Base-by-base conservation (phyloP, 306 rosid species). In the Astragalus glycyphyllos region DNA sequence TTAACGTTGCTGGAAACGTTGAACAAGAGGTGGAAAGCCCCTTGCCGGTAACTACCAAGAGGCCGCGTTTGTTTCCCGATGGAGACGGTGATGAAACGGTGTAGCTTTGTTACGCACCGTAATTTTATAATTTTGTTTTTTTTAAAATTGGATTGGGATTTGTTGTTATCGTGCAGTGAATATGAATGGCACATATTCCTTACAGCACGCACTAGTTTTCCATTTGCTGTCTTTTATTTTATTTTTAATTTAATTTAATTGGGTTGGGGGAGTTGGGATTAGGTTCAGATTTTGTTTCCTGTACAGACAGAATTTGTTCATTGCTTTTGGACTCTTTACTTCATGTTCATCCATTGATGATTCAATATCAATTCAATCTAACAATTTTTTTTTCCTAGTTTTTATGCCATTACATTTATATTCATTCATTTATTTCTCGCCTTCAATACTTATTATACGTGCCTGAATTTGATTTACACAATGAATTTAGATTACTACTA, bases 21-120 rank as follows among this genome's bases (percentile, higher is more conserved):
- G 97, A 86, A 20, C 85, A 94, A 69, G 99, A 94, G 84, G 99
- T 80, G 74, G 97, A 94, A 65, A 91, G 97, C 45, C 97, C 97
- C 14, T 65, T 81, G 55, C 96, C 92, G 31, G 57, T 58, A 53
- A 58, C 73, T 9, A 77, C 72, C 26, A 89, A 91, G 82, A 89
- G 85, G 65, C 92, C 85, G 3, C 92, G 92, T 41, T 50, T 86
- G 82, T 74, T 82, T 26, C 12, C 46, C 5, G 56, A 3, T 4
- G 65, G 58, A 8, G 80, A 65, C 5, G 44, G 44, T 14, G 68
- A 20, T 42, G 61, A 71, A 72, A 64, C 48, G 74, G 50, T 4
- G 66, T 59, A 62, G 77, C 14, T 69, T 68, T 34, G 15, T 58
- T 7, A 2, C 50, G 3, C 10, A 68, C 15, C 6, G 14, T 16